These are phyloP conservation scores for Carpinus fangiana DNA, from an alignment of 306 rosid genomes.

Conservation along the genomic window DNA sequence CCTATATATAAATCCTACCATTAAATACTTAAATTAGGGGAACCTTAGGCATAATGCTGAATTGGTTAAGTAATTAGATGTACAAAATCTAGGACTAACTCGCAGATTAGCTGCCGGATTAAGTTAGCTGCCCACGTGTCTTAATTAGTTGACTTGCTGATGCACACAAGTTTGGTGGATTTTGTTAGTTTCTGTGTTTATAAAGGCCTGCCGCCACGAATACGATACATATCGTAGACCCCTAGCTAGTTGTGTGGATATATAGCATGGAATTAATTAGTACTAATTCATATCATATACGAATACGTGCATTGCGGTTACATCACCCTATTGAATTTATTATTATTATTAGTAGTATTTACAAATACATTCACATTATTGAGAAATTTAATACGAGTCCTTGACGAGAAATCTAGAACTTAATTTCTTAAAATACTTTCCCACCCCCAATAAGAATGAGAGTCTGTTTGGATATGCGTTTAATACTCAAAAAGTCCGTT, in stretches of 20 bases:
- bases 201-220: not conserved
- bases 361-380: too few relatives aligned
- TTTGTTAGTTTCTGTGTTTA: conserved; percentile 3
- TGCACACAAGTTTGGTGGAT: not conserved
- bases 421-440: too few relatives aligned
- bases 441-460: too few relatives aligned
- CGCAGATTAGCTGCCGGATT: not conserved
- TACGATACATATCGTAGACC: not conserved
- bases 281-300: too few relatives aligned
- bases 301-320: too few relatives aligned
- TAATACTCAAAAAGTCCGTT: too few relatives aligned
- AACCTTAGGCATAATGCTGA: not conserved
- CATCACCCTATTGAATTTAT: too few relatives aligned
- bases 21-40: not conserved
- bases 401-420: too few relatives aligned
- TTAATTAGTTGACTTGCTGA: not conserved
- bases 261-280: not conserved
- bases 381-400: too few relatives aligned
- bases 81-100: not conserved
- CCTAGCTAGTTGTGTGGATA: not conserved
- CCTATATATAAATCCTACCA: not conserved
- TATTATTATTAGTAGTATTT: too few relatives aligned
- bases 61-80: not conserved
- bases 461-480: too few relatives aligned
- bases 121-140: not conserved